Percentiles rank a stretch among this genome's conserved stretches.
Conservation (phyloP, 768 basidiomycete species). For the Tricholoma sp. region DNA sequence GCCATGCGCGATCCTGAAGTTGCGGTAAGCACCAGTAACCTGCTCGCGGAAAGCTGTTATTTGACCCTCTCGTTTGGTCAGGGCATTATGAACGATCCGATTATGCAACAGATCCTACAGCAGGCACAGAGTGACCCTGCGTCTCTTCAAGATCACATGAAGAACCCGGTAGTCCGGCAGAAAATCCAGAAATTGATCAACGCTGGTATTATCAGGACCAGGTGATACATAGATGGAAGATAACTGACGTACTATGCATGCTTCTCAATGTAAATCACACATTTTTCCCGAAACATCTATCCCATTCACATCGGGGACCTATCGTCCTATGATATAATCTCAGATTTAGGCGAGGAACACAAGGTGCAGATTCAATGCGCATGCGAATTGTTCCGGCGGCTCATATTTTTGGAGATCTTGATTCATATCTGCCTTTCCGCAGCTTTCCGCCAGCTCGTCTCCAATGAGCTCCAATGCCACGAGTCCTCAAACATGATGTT, state of each 20-base stretch:
- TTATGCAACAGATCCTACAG: conserved; percentile 93
- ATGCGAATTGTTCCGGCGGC: not conserved
- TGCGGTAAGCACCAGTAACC: conserved; percentile 49
- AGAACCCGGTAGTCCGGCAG: conserved; percentile 73
- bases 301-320: not conserved
- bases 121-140: conserved; percentile 88
- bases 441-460: conserved; percentile 1
- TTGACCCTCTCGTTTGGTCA: conserved; percentile 23
- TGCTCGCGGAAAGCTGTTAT: conserved; percentile 1
- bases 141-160: conserved; percentile 93
- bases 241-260: not conserved
- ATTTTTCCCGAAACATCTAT: not conserved
- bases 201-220: conserved; percentile 89
- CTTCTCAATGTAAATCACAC: conserved; percentile 5
- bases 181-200: conserved; percentile 91
- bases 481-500: too few relatives aligned
- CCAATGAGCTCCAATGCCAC: too few relatives aligned
- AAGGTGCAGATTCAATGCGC: too few relatives aligned
- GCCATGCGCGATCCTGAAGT: conserved; percentile 99
- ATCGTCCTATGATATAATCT: too few relatives aligned
- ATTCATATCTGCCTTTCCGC: not conserved
- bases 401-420: not conserved
- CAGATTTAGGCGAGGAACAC: too few relatives aligned
- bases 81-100: conserved; percentile 83
- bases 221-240: conserved; percentile 37